A percentile compares a stretch with the other conserved stretches of the same genome.
These are phyloP conservation scores for Epichloe amarillans DNA, from an alignment of 2,329 filamentous ascomycete species.

Conservation along the genomic window DNA sequence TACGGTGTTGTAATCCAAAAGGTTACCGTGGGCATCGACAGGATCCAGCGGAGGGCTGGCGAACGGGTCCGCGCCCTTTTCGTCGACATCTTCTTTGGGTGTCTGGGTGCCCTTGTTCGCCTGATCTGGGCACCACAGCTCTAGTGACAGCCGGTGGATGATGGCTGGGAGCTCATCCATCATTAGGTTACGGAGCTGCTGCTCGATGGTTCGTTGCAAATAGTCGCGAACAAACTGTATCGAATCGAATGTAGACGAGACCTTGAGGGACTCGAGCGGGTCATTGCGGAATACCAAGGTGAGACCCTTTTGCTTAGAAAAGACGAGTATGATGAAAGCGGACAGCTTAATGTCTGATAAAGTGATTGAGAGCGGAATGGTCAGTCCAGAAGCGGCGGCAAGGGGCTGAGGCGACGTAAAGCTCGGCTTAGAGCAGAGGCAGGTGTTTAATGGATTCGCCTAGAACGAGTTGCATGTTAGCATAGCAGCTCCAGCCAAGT, in stretches of 20 bases:
- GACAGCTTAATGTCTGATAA: conserved; percentile 91
- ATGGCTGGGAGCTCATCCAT: conserved; percentile 97
- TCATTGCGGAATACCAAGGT: conserved; percentile 97
- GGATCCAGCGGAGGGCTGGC: conserved; percentile 69
- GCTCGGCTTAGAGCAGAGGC: conserved; percentile 75
- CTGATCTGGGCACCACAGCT: conserved; percentile 83
- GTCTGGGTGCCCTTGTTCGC: conserved; percentile 32
- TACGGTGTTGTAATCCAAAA: conserved; percentile 61
- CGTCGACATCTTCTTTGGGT: conserved; percentile 35
- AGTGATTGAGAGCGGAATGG: conserved; percentile 95
- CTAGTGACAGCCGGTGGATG: conserved; percentile 80
- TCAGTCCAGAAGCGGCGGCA: conserved; percentile 80
- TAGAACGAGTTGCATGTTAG: conserved; percentile 18
- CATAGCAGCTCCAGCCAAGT: neutral
- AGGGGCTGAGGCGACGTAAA: conserved; percentile 90
- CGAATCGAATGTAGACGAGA: conserved; percentile 96
- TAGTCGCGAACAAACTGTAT: conserved; percentile 98
- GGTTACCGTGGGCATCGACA: conserved; percentile 67
- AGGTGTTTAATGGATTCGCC: conserved; percentile 95
- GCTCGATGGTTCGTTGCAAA: conserved; percentile 89
- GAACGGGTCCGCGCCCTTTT: conserved; percentile 64
- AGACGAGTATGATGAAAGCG: conserved; percentile 94
- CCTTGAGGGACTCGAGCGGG: conserved; percentile 91
- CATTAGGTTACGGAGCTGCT: conserved; percentile 80
- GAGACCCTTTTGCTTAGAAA: conserved; percentile 92